phyloP scores from a whole-genome alignment of 306 rosid genomes.

The Glycine tomentella region DNA sequence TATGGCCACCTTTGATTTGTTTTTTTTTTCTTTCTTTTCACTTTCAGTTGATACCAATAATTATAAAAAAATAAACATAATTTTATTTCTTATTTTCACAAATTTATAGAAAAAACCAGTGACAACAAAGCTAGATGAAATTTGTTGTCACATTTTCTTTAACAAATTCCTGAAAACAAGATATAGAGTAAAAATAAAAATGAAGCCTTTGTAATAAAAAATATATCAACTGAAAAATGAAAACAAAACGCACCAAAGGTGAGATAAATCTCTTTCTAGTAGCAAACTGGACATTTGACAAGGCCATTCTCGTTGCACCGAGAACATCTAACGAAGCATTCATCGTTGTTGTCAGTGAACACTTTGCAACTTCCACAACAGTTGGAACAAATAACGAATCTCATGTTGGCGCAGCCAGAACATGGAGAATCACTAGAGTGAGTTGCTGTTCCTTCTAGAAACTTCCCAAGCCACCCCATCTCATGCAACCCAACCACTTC shows the following conservation, averaged over 20 bases:
- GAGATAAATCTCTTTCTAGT: conserved; percentile 39
- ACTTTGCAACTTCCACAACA: conserved; percentile 86
- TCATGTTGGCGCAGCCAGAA: conserved; percentile 64
- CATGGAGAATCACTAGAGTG: conserved; percentile 55
- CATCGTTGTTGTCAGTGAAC: conserved; percentile 42
- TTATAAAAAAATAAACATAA: not conserved
- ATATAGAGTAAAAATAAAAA: not conserved
- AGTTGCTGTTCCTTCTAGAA: conserved; percentile 75
- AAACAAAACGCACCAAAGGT: not conserved
- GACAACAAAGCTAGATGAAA: not conserved
- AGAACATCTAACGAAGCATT: conserved; percentile 61
- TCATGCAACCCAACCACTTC: conserved; percentile 85
- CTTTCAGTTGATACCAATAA: not conserved
- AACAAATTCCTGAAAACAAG: conserved; percentile 9
- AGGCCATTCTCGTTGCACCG: conserved; percentile 92
- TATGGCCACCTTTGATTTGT: not conserved
- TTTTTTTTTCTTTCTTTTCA: not conserved
- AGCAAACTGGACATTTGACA: conserved; percentile 79
- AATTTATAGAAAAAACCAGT: not conserved
- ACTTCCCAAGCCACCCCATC: conserved; percentile 76
- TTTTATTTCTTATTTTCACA: not conserved
- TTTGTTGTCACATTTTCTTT: not conserved
- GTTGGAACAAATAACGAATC: conserved; percentile 70
- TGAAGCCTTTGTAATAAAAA: not conserved
- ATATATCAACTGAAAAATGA: not conserved